Evolutionary conservation across 2,329 filamentous ascomycete genomes (phyloP).

Genomic region (Ambrosiella xylebori): DNA sequence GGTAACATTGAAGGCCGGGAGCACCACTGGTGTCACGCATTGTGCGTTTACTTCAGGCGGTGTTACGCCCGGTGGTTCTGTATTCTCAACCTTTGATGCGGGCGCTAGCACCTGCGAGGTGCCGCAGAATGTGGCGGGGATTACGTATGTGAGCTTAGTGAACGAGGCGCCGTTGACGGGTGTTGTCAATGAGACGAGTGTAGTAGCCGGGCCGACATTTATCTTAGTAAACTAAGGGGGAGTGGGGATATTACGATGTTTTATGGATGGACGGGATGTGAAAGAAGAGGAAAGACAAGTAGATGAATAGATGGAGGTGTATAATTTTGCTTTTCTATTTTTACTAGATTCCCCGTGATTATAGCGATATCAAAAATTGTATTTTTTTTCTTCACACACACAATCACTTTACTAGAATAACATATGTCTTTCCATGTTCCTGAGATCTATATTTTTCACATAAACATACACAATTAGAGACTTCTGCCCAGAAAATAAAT

Average conservation of each 20-base stretch:
- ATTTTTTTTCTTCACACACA: too few relatives aligned
- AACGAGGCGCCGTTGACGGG: conserved; percentile 33
- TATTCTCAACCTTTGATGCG: conserved; percentile 38
- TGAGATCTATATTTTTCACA: too few relatives aligned
- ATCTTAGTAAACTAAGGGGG: conserved; percentile 31
- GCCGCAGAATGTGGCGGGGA: conserved; percentile 43
- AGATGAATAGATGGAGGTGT: not conserved
- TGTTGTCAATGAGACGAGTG: conserved; percentile 41
- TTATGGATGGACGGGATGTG: not conserved
- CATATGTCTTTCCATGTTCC: too few relatives aligned
- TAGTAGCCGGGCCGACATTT: conserved; percentile 47
- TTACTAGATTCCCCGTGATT: too few relatives aligned
- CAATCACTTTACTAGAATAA: too few relatives aligned
- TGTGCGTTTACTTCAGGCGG: conserved; percentile 52
- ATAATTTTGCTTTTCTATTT: too few relatives aligned
- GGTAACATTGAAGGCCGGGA: conserved; percentile 33
- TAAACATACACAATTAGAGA: too few relatives aligned
- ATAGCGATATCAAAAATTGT: too few relatives aligned
- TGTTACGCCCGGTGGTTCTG: conserved; percentile 36
- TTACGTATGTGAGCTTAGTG: conserved; percentile 51
- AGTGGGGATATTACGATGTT: not conserved
- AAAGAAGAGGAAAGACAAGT: not conserved
- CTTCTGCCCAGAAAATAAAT: too few relatives aligned
- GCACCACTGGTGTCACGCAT: conserved; percentile 33
- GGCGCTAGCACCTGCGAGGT: conserved; percentile 38